These are phyloP conservation scores for Pyrus communis DNA, from an alignment of 306 rosid genomes.

Conservation along the genomic window DNA sequence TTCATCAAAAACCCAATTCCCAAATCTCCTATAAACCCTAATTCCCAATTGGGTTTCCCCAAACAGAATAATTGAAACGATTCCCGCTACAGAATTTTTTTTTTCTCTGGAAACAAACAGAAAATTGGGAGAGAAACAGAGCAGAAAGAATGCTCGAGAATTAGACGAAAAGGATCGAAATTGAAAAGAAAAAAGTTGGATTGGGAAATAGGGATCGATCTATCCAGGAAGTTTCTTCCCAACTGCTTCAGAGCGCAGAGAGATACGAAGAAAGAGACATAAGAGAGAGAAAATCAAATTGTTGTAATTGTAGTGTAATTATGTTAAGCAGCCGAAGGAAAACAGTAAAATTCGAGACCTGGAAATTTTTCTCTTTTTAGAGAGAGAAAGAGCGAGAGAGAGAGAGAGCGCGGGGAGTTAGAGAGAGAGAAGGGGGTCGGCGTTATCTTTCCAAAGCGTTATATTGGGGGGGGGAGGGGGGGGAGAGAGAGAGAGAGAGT, in stretches of 20 bases:
- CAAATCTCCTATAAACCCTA: slow-evolving; percentile 54
- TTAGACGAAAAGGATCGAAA: slow-evolving; percentile 19
- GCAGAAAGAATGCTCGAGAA: slow-evolving; percentile 25
- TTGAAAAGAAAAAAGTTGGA: slow-evolving; percentile 17
- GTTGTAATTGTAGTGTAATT: slow-evolving; percentile 22
- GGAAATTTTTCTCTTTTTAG: slow-evolving; percentile 1
- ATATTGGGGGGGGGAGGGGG: slow-evolving; percentile 21
- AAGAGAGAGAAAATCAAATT: neutral
- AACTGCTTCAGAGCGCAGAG: slow-evolving; percentile 28
- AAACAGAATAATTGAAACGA: slow-evolving; percentile 65
- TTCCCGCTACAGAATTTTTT: neutral
- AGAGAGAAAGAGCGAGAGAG: slow-evolving; percentile 25
- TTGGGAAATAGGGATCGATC: slow-evolving; percentile 64
- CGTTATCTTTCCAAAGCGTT: slow-evolving; percentile 52
- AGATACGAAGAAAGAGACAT: slow-evolving; percentile 6
- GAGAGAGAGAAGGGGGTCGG: slow-evolving; percentile 34
- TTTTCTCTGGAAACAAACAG: neutral
- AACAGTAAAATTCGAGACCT: slow-evolving; percentile 6
- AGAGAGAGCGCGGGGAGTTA: neutral
- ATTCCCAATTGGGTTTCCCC: slow-evolving; percentile 11
- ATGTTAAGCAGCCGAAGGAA: neutral
- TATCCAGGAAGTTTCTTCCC: slow-evolving; percentile 7
- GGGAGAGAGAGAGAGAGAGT: slow-evolving; percentile 1
- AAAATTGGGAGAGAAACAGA: slow-evolving; percentile 15
- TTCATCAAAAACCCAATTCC: slow-evolving; percentile 13